Conservation (phyloP, 306 rosid genomes). For the Acacia confusa region DNA sequence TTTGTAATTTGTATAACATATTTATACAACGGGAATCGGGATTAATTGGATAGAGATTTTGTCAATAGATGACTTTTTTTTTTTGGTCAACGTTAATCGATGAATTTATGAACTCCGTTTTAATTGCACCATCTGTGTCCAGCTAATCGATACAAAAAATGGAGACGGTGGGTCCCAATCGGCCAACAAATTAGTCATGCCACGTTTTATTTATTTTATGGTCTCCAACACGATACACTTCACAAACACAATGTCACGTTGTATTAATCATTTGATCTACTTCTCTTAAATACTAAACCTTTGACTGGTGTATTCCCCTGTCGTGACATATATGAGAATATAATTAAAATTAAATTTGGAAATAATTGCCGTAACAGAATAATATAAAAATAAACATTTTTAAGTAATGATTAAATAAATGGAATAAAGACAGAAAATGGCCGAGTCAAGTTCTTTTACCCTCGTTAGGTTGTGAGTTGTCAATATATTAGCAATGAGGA, state of each 20-base stretch:
- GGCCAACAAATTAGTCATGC: not conserved
- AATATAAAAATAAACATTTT: no score
- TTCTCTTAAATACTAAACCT: not conserved
- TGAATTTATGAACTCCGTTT: not conserved
- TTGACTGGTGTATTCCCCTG: not conserved
- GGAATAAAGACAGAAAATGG: no score
- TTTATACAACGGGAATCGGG: not conserved
- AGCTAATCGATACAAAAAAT: not conserved
- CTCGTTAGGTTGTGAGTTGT: not conserved
- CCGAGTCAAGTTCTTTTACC: not conserved
- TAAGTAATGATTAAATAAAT: no score
- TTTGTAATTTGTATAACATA: not conserved
- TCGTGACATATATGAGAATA: no score
- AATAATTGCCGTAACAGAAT: no score
- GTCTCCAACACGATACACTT: not conserved
- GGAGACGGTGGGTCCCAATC: not conserved
- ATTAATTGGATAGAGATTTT: not conserved
- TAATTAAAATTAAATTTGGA: no score
- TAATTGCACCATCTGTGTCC: not conserved
- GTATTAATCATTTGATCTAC: no score
- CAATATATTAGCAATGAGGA: not conserved
- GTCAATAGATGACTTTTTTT: no score
- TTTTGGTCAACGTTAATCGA: not conserved
- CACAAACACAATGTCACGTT: not conserved
- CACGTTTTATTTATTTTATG: not conserved